Conservation (phyloP, 129 eudicot species). For the Kitagawia praeruptora region DNA sequence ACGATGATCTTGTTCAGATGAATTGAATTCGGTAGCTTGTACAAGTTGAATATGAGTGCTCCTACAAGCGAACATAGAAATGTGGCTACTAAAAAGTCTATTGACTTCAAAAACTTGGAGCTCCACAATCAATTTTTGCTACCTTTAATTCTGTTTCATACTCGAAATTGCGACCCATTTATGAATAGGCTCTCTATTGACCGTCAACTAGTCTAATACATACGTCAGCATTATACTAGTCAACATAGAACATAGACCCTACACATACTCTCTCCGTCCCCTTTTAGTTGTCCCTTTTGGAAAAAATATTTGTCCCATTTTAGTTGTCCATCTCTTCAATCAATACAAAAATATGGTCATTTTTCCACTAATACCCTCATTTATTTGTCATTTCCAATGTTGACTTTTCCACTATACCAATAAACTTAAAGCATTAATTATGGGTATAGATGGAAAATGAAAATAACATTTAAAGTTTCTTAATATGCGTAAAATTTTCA, state of each 20-base stretch:
- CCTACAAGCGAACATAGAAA: not conserved
- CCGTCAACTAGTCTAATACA: not conserved
- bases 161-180: not conserved
- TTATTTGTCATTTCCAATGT: too few species aligned
- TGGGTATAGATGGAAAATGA: too few species aligned
- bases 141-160: not conserved
- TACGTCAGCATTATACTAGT: not conserved
- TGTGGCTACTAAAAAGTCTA: not conserved
- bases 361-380: too few species aligned
- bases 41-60: not conserved
- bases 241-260: not conserved
- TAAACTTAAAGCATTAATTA: too few species aligned
- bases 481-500: too few species aligned
- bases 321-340: too few species aligned
- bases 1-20: not conserved
- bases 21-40: not conserved
- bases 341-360: too few species aligned
- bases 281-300: too few species aligned
- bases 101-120: constrained; percentile 1
- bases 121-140: not conserved
- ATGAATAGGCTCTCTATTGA: not conserved
- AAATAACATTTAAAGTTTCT: too few species aligned
- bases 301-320: too few species aligned
- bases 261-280: too few species aligned
- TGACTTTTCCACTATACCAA: too few species aligned